Evolutionary conservation across 805 yeast genomes (phyloP), one percentile per base, ranked within the genome.

Genomic region (Saccharomycopsis sp.): DNA sequence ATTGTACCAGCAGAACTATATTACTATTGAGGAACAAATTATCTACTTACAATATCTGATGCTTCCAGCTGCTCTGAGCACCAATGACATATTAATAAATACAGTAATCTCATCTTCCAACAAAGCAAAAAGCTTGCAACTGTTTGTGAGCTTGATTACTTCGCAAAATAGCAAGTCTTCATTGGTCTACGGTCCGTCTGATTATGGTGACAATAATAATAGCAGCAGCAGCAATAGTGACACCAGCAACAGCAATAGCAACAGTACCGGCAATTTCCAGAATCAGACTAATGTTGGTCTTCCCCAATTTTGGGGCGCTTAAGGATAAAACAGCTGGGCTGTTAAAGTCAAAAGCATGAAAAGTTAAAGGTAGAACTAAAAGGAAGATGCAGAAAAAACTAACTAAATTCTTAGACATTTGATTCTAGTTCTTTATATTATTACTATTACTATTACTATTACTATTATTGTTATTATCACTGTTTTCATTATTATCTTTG

Each of bases 1-100:
- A 34, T 44, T 56, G 29, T 53, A 56, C 47, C 55, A 56, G 24
- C 17, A 15, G 34, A 23, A 38, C 47, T 17, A 52, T 3, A 57
- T 53, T 41, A 44, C 53, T 25, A 54, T 57, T 24, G 56, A 57
- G n/a, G 24, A n/a, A 22, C 54, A 54, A 35, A 53, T 57, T 12
- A 23, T 57, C 35, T 57, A 17, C 29, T 12, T 25, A 1, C 52
- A 54, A 22, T 12, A 54, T 29, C 20, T 42, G 57, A 34, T 7
- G 5, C 53, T 53, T 38, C 38, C 56, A n/a, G 50, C 15, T 19
- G 57, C 56, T n/a, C 9, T 20, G 15, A 23, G 35, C 22, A 47
- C 56, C 22, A 53, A 53, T 54, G 47, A 34, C 5, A 19, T 57
- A 14, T 47, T 57, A 20, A 14, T 56, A 15, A 34, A 51, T 20